Percentiles rank a stretch among this genome's conserved stretches.
These are phyloP conservation scores for Sungouiozyma intestinalis DNA, from an alignment of 805 yeast genomes.

Conservation along the genomic window DNA sequence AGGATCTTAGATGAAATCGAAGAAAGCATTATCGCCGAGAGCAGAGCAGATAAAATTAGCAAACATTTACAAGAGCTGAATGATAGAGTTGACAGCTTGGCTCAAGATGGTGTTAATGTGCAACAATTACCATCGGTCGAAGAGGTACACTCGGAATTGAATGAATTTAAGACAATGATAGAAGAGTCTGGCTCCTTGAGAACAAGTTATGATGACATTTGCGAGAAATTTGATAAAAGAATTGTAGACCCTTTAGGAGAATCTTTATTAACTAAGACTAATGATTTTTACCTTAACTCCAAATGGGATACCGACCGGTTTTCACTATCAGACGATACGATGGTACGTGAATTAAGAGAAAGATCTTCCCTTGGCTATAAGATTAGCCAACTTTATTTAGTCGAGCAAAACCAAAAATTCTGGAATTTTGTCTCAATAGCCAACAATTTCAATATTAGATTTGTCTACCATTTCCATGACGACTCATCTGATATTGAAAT, in stretches of 20 bases:
- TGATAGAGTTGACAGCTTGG: constrained; percentile 3
- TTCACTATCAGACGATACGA: constrained; percentile 8
- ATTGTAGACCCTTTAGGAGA: constrained; percentile 8
- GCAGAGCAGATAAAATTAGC: constrained; percentile 3
- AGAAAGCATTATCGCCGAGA: constrained; percentile 5
- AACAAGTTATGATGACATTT: background rate
- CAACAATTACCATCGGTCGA: background rate
- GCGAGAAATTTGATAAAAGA: constrained; percentile 8
- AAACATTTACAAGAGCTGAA: constrained; percentile 3
- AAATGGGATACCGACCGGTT: constrained; percentile 25
- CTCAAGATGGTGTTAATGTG: background rate
- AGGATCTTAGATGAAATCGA: constrained; percentile 12
- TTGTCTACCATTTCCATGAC: constrained; percentile 44
- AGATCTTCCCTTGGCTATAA: constrained; percentile 15
- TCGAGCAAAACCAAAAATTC: constrained; percentile 2
- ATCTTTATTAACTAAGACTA: constrained; percentile 7
- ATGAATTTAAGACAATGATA: no score
- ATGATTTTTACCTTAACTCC: constrained; percentile 13
- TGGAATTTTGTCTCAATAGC: constrained; percentile 43
- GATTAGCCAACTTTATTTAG: constrained; percentile 10
- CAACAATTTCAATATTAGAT: constrained; percentile 37
- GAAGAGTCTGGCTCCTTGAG: background rate
- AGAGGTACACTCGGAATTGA: background rate
- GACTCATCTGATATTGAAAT: constrained; percentile 39
- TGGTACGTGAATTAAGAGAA: constrained; percentile 9